Evolutionary conservation across 139 green algal genomes (phyloP).

Genomic region (Nannochloris sp.): DNA sequence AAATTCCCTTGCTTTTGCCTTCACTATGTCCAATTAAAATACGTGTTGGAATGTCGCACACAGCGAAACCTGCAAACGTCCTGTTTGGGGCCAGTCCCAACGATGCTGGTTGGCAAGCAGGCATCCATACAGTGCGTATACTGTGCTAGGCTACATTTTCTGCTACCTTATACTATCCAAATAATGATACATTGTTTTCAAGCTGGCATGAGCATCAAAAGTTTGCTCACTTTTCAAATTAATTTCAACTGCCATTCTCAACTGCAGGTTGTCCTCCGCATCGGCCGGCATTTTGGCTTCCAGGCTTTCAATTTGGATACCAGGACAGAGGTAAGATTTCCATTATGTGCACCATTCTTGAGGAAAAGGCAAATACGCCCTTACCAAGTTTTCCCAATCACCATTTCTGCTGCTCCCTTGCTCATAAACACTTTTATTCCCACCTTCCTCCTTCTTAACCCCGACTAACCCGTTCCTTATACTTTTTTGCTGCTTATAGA

Average conservation of each 20-base stretch:
- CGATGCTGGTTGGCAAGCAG: constrained; percentile 28
- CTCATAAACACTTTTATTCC: background rate
- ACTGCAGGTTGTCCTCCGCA: constrained; percentile 41
- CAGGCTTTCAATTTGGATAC: constrained; percentile 68
- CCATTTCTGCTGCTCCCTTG: background rate
- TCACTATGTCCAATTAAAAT: no score
- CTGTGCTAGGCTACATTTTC: no score
- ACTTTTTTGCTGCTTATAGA: constrained; percentile 3
- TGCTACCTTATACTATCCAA: no score
- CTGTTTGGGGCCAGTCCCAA: constrained; percentile 21
- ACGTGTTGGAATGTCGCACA: no score
- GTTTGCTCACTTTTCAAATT: background rate
- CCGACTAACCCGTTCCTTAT: no score
- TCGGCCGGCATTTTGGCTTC: constrained; percentile 65
- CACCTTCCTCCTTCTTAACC: no score
- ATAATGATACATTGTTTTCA: no score
- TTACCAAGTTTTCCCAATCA: background rate
- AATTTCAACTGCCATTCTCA: background rate
- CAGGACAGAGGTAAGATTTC: constrained; percentile 17
- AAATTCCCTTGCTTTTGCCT: no score
- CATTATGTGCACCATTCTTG: constrained; percentile 3
- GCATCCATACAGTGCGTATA: constrained; percentile 25
- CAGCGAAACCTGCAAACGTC: background rate
- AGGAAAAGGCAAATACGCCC: no score
- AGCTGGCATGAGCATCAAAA: no score